These are phyloP conservation scores for Taphrina sp. DNA, from an alignment of 1,139 yeast species.

Conservation along the genomic window DNA sequence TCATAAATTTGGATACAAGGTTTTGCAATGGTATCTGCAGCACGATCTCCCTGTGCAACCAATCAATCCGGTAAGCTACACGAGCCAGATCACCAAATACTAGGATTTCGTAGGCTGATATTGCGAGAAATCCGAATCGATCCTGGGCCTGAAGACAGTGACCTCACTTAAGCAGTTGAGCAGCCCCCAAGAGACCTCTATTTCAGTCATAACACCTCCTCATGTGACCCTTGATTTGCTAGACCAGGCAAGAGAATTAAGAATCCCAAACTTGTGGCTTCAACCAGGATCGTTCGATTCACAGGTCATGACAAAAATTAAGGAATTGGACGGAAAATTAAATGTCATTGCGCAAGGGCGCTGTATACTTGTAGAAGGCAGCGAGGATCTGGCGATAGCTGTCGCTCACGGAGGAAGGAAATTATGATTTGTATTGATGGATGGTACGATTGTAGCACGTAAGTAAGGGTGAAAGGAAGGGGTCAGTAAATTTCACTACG, in stretches of 20 bases:
- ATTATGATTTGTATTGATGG: not conserved
- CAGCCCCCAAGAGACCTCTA: conserved; percentile 40
- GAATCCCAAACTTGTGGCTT: conserved; percentile 67
- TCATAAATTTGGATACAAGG: conserved; percentile 67
- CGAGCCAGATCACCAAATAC: too few species aligned
- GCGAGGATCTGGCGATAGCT: conserved; percentile 47
- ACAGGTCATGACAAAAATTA: conserved; percentile 52
- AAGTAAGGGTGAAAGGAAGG: too few species aligned
- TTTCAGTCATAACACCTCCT: conserved; percentile 72
- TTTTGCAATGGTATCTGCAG: conserved; percentile 63
- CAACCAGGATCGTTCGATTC: conserved; percentile 70
- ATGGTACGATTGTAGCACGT: too few species aligned
- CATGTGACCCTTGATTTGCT: conserved; percentile 54
- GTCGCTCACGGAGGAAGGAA: conserved; percentile 26
- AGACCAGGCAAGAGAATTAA: conserved; percentile 46
- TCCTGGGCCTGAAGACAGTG: conserved; percentile 47
- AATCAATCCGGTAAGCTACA: conserved; percentile 51
- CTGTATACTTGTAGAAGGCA: conserved; percentile 72
- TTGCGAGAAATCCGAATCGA: conserved; percentile 50
- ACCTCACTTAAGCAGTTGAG: conserved; percentile 32
- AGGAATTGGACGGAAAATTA: conserved; percentile 41
- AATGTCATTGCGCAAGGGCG: conserved; percentile 58
- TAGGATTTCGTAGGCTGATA: too few species aligned
- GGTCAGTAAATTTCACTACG: too few species aligned
- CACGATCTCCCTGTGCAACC: conserved; percentile 64